Base-by-base conservation (phyloP, 306 rosid species). In the Quercus robur region DNA sequence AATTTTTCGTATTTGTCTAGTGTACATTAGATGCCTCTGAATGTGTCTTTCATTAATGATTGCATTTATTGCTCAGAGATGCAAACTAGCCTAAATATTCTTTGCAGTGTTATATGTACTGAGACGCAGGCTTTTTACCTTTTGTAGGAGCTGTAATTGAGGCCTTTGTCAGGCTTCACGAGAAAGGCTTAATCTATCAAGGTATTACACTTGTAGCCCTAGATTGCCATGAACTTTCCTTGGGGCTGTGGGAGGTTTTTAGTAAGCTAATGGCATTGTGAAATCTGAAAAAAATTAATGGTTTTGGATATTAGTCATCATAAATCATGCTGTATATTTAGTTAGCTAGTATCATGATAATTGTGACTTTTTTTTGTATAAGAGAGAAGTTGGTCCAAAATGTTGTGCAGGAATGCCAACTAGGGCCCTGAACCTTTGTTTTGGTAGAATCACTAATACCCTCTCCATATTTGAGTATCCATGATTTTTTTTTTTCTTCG, bases 111-210 rank as follows among this genome's bases (percentile, higher is more conserved):
- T 68, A 73, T 71, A 30, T 76, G 21, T 82, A 77, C 88, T 86
- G 89, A 86, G 85, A 83, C 80, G 51, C n/a, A 59, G 69, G 44
- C 68, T 81, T 49, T 76, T 69, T 52, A 68, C 86, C 87, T 75
- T 61, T 58, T 84, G 87, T 91, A 94, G 98, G 93, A 82, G 97
- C 98, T 71, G 98, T 94, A 71, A 79, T 91, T 75, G 98, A 94
- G 87, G 97, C 98, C 77, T 94, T 94, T 91, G 92, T 94, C 75
- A 89, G 88, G 85, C 98, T 94, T 79, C 98, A 94, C 51, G 97
- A 94, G 76, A 94, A 91, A 88, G 98, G 97, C 74, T 88, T 94
- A 85, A 91, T 94, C 70, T 92, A 94, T 84, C 98, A 91, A 92
- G 98, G 98, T 94, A 94, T 71, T 44, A 54, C 41, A 71, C 57